Percentiles rank a stretch among this genome's conserved stretches.
Evolutionary conservation across 2,329 filamentous ascomycete genomes (phyloP).

Genomic region (Aspergillus latus): DNA sequence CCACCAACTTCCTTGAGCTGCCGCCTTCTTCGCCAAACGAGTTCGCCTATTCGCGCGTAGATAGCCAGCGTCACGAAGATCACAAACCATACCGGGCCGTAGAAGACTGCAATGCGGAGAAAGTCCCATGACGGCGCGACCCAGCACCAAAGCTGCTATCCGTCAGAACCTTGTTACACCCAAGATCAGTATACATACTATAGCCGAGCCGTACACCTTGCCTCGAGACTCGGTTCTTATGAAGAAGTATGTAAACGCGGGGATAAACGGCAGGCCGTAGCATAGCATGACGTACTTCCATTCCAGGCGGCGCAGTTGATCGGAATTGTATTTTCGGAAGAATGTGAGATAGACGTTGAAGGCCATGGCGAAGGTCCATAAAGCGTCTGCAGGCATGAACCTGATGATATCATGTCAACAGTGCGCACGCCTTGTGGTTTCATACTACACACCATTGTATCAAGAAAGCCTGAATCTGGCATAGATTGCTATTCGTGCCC

Average conservation of each 20-base stretch:
- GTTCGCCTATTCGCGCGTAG: constrained; percentile 41
- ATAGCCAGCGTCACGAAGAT: constrained; percentile 42
- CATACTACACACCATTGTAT: constrained; percentile 69
- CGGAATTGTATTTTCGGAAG: constrained; percentile 68
- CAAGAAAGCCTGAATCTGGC: constrained; percentile 73
- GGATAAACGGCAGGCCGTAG: constrained; percentile 71
- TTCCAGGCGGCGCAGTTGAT: constrained; percentile 65
- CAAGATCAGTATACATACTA: constrained; percentile 40
- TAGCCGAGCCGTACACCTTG: constrained; percentile 71
- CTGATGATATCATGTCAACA: constrained; percentile 40
- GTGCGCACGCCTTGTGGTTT: neutral
- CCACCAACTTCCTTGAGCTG: constrained; percentile 59
- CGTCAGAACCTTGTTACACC: neutral
- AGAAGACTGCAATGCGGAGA: constrained; percentile 72
- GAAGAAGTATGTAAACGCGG: constrained; percentile 68
- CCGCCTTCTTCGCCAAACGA: constrained; percentile 56
- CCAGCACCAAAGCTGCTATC: constrained; percentile 76
- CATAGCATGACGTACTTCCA: constrained; percentile 67
- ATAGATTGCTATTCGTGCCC: constrained; percentile 57
- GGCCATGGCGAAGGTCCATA: constrained; percentile 80
- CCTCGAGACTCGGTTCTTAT: constrained; percentile 54
- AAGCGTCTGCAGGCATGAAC: constrained; percentile 74
- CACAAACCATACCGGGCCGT: constrained; percentile 51
- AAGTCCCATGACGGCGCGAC: constrained; percentile 65
- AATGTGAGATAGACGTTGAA: constrained; percentile 81